Evolutionary conservation across 441 rosid genomes (phyloP).

Genomic region (Gossypium schwendimanii): DNA sequence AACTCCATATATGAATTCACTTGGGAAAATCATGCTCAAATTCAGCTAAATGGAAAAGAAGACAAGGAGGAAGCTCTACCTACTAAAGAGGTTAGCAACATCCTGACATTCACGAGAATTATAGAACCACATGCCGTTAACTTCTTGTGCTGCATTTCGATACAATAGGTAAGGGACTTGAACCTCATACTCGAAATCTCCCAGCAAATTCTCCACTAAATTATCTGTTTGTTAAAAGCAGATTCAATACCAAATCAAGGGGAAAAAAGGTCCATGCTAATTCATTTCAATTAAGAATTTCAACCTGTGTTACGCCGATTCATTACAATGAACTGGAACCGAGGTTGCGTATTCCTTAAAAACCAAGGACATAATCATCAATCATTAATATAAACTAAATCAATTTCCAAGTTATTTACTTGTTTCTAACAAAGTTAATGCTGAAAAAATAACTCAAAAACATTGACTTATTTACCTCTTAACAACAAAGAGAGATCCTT

Average conservation of each 20-base stretch:
- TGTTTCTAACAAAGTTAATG: background rate
- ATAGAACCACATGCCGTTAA: constrained; percentile 79
- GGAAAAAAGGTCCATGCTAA: background rate
- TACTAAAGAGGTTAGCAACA: constrained; percentile 55
- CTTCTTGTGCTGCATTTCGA: constrained; percentile 62
- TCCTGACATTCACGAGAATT: constrained; percentile 61
- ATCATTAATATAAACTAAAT: background rate
- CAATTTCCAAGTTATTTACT: background rate
- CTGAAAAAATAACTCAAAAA: background rate
- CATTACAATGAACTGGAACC: constrained; percentile 76
- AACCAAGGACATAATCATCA: background rate
- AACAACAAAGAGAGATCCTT: constrained; percentile 75
- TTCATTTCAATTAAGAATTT: background rate
- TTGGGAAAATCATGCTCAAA: background rate
- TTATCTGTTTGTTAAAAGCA: constrained; percentile 33
- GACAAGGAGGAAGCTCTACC: constrained; percentile 25
- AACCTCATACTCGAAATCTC: constrained; percentile 68
- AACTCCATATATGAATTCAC: constrained; percentile 2
- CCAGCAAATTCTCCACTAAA: constrained; percentile 62
- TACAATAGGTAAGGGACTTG: constrained; percentile 65
- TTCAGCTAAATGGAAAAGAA: background rate
- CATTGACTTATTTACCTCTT: constrained; percentile 38
- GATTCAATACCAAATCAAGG: background rate
- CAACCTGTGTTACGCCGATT: constrained; percentile 63
- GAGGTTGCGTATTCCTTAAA: constrained; percentile 57